These are phyloP conservation scores for Cytospora chrysosperma DNA, from an alignment of 2,329 filamentous ascomycete species.

Conservation along the genomic window DNA sequence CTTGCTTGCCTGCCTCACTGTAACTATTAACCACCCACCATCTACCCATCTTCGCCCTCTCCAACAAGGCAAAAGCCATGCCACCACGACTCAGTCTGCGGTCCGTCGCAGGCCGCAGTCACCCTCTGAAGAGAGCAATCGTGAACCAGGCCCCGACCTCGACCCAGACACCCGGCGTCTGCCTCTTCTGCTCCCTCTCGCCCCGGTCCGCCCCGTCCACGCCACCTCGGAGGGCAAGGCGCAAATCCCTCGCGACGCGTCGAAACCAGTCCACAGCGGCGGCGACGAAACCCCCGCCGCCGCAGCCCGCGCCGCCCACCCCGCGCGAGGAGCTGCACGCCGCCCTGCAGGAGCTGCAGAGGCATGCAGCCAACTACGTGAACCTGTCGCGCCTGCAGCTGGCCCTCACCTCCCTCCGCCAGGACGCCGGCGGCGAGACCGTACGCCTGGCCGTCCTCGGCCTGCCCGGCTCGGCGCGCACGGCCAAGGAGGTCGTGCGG, in stretches of 20 bases:
- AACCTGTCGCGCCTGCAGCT: conserved; percentile 71
- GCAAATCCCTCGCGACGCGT: conserved; percentile 23
- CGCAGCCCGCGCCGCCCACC: conserved; percentile 25
- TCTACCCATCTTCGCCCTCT: background rate
- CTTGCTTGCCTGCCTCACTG: too few species aligned
- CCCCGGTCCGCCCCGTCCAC: conserved; percentile 9
- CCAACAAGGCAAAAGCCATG: conserved; percentile 29
- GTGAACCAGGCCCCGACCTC: background rate
- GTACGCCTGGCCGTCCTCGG: conserved; percentile 59
- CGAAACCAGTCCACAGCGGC: conserved; percentile 30
- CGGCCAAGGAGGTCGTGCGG: conserved; percentile 65
- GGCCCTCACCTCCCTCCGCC: conserved; percentile 63
- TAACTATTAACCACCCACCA: background rate
- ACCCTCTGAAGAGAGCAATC: conserved; percentile 9
- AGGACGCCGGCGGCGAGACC: conserved; percentile 55
- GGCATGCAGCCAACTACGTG: conserved; percentile 58
- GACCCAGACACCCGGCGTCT: conserved; percentile 26
- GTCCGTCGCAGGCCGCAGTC: conserved; percentile 27
- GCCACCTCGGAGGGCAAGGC: conserved; percentile 13
- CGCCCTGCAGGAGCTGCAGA: conserved; percentile 60
- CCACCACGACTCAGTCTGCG: conserved; percentile 33
- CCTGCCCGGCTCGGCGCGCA: conserved; percentile 42
- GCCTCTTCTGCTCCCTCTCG: conserved; percentile 35
- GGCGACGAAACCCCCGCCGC: background rate
- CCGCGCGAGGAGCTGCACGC: conserved; percentile 56